A percentile compares a stretch with the other conserved stretches of the same genome.
Evolutionary conservation across 73 alveolate species (phyloP).

Genomic region (Stentor coeruleus): DNA sequence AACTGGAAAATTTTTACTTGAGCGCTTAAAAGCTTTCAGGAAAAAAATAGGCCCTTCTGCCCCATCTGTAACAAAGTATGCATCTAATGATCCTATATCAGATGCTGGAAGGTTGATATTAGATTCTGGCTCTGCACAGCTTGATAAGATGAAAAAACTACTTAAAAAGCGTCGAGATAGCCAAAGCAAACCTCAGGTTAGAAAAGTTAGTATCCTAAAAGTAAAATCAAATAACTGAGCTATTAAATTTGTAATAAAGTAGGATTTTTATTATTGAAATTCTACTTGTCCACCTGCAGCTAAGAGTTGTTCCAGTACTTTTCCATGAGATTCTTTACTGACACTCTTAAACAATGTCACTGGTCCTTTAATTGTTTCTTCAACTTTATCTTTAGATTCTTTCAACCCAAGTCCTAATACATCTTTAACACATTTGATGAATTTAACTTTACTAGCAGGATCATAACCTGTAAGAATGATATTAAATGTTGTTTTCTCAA

Average conservation of each 20-base stretch:
- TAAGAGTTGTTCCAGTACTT: neutral
- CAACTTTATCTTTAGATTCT: slow-evolving; percentile 15
- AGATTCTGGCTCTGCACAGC: too few relatives aligned
- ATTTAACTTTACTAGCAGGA: neutral
- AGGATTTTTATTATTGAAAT: neutral
- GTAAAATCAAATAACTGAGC: too few relatives aligned
- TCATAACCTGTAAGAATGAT: neutral
- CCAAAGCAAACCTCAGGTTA: too few relatives aligned
- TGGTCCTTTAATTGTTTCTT: slow-evolving; percentile 1
- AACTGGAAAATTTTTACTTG: too few relatives aligned
- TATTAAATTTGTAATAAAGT: neutral
- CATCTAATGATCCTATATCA: too few relatives aligned
- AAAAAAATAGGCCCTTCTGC: too few relatives aligned
- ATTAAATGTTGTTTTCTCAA: neutral
- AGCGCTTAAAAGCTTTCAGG: too few relatives aligned
- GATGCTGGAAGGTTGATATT: too few relatives aligned
- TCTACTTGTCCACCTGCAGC: slow-evolving; percentile 5
- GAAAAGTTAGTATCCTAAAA: too few relatives aligned
- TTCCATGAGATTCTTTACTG: slow-evolving; percentile 21
- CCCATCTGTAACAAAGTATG: too few relatives aligned
- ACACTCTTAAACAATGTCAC: neutral
- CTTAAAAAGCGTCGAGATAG: too few relatives aligned
- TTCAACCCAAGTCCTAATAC: slow-evolving; percentile 14
- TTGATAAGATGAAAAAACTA: too few relatives aligned
- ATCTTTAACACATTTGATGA: neutral